Percentiles rank a stretch among this genome's conserved stretches.
These are phyloP conservation scores for Sanghuangporus weigelae DNA, from an alignment of 1,284 basidiomycete species.

Conservation along the genomic window DNA sequence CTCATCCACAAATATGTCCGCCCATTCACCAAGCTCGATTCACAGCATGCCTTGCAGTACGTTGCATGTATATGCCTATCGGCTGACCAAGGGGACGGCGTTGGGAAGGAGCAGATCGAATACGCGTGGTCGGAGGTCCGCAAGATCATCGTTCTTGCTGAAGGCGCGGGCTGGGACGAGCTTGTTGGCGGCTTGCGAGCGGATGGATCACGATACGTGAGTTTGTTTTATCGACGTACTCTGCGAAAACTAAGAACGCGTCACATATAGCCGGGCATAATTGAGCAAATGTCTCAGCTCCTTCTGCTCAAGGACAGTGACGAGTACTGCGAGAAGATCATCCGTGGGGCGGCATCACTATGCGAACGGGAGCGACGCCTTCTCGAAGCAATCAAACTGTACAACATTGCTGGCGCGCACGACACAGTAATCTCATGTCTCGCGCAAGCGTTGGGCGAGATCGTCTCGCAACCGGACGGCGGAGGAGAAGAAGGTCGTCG, in stretches of 20 bases:
- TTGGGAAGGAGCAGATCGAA: slow-evolving; percentile 82
- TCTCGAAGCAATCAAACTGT: slow-evolving; percentile 90
- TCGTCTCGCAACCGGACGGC: slow-evolving; percentile 62
- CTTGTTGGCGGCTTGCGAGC: slow-evolving; percentile 87
- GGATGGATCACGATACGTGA: slow-evolving; percentile 84
- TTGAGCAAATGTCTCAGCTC: slow-evolving; percentile 79
- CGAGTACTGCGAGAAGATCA: slow-evolving; percentile 81
- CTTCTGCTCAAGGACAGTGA: slow-evolving; percentile 68
- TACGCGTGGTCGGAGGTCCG: slow-evolving; percentile 84
- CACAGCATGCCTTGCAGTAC: slow-evolving; percentile 92
- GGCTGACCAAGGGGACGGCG: slow-evolving; percentile 63
- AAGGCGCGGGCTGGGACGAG: slow-evolving; percentile 84
- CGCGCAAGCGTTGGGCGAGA: slow-evolving; percentile 85
- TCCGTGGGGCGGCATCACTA: slow-evolving; percentile 75
- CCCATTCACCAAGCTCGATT: slow-evolving; percentile 87
- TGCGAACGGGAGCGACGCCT: slow-evolving; percentile 77
- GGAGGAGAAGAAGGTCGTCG: slow-evolving; percentile 65
- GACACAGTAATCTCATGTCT: slow-evolving; percentile 85
- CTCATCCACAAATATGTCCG: slow-evolving; percentile 91
- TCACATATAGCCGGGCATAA: slow-evolving; percentile 66
- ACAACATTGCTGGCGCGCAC: slow-evolving; percentile 93
- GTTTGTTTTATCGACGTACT: slow-evolving; percentile 28
- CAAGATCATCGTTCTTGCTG: slow-evolving; percentile 83
- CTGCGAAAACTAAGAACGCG: not conserved
- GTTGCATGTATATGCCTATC: slow-evolving; percentile 86